Evolutionary conservation across 2,329 filamentous ascomycete species (phyloP).

Genomic region (Sporothrix mexicana): DNA sequence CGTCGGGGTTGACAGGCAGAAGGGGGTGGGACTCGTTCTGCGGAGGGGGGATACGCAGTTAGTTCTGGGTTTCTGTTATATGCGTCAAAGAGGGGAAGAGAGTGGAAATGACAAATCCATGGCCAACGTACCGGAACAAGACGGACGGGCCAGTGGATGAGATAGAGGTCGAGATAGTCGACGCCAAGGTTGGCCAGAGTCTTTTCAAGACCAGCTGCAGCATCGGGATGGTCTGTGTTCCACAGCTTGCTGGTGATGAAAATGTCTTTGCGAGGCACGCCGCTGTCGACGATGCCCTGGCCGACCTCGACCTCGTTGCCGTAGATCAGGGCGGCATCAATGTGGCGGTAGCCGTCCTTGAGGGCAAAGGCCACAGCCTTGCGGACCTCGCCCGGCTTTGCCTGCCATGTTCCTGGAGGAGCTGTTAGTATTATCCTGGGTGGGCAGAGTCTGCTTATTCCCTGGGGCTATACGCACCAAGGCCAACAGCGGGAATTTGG

Average conservation of each 20-base stretch:
- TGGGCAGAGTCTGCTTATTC: not conserved
- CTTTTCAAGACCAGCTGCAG: slow-evolving; percentile 52
- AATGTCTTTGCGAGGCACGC: slow-evolving; percentile 53
- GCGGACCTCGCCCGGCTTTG: slow-evolving; percentile 20
- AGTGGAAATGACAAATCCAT: too few species aligned
- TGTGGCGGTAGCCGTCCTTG: slow-evolving; percentile 35
- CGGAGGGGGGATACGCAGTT: too few species aligned
- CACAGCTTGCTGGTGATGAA: slow-evolving; percentile 67
- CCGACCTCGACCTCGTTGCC: slow-evolving; percentile 45
- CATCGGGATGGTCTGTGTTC: slow-evolving; percentile 62
- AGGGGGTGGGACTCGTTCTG: slow-evolving; percentile 29
- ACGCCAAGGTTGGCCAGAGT: slow-evolving; percentile 52
- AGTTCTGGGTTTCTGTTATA: too few species aligned
- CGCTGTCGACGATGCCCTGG: slow-evolving; percentile 53
- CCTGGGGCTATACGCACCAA: slow-evolving; percentile 44
- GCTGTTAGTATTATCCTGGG: slow-evolving; percentile 37
- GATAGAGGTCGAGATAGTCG: slow-evolving; percentile 56
- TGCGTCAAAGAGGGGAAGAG: too few species aligned
- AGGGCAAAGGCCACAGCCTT: slow-evolving; percentile 34
- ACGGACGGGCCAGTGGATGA: slow-evolving; percentile 54
- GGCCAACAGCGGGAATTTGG: slow-evolving; percentile 62
- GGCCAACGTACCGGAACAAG: not conserved
- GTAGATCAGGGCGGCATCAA: slow-evolving; percentile 35
- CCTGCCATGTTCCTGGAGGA: slow-evolving; percentile 36
- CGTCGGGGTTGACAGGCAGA: slow-evolving; percentile 32